Conservation (phyloP, 805 yeast genomes). For the Candida suzukii region DNA sequence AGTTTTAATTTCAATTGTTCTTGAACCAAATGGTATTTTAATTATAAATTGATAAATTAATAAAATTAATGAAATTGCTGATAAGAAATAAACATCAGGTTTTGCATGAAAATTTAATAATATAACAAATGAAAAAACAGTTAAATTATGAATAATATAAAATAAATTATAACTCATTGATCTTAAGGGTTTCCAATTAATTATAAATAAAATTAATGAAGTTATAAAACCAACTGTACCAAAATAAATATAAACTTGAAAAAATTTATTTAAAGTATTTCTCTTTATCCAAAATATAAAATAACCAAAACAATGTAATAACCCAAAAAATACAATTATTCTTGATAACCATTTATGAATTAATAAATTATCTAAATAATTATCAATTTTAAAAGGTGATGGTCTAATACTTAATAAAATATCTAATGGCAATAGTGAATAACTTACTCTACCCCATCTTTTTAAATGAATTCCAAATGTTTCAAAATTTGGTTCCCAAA, state of each 20-base stretch:
- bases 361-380: constrained; percentile 46
- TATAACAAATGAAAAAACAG: constrained; percentile 37
- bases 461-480: constrained; percentile 35
- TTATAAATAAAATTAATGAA: constrained; percentile 29
- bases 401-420: constrained; percentile 53
- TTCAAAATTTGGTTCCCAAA: constrained; percentile 26
- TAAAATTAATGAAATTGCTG: constrained; percentile 21
- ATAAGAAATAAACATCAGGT: constrained; percentile 47
- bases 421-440: constrained; percentile 51
- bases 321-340: constrained; percentile 35
- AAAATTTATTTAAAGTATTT: constrained; percentile 28
- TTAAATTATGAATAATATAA: constrained; percentile 48
- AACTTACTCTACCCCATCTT: constrained; percentile 57
- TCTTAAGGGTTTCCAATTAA: constrained; percentile 46
- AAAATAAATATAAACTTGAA: constrained; percentile 35
- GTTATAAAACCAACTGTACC: constrained; percentile 42
- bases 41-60: constrained; percentile 30
- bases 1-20: constrained; percentile 11
- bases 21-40: constrained; percentile 20
- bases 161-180: constrained; percentile 42
- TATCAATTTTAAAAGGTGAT: constrained; percentile 36
- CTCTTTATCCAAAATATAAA: constrained; percentile 36
- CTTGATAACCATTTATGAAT: constrained; percentile 73
- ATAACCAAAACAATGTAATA: constrained; percentile 49
- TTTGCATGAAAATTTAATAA: constrained; percentile 58